Conservation (phyloP, 1,139 yeast genomes). For the Scheffersomyces titani region DNA sequence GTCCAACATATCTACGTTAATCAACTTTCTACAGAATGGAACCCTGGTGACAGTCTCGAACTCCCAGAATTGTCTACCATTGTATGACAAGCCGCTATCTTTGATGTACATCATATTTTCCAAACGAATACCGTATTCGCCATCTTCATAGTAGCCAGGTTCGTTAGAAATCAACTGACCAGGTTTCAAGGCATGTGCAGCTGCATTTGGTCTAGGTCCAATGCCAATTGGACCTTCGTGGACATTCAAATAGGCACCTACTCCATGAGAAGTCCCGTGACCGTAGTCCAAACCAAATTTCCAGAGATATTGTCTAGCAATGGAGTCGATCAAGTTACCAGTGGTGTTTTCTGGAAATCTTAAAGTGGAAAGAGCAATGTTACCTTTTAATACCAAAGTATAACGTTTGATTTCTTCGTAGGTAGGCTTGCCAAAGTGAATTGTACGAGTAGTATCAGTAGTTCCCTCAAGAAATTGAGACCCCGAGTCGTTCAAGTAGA, state of each 20-base stretch:
- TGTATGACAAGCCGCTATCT: constrained; percentile 44
- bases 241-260: constrained; percentile 88
- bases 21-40: constrained; percentile 78
- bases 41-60: constrained; percentile 87
- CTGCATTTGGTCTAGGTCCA: constrained; percentile 62
- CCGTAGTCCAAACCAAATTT: constrained; percentile 82
- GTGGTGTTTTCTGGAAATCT: constrained; percentile 87
- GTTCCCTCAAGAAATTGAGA: constrained; percentile 95
- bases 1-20: constrained; percentile 58
- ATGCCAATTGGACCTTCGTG: constrained; percentile 98
- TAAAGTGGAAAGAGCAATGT: constrained; percentile 73
- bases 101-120: constrained; percentile 78
- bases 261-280: constrained; percentile 99
- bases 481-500: constrained; percentile 90
- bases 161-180: constrained; percentile 91
- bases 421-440: constrained; percentile 75
- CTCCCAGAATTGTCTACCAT: constrained; percentile 61
- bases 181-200: constrained; percentile 48
- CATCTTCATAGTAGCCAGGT: constrained; percentile 94
- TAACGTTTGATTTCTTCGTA: constrained; percentile 71
- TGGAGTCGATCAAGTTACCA: constrained; percentile 78
- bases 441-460: constrained; percentile 92
- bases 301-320: constrained; percentile 94
- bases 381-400: constrained; percentile 91
- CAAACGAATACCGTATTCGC: constrained; percentile 89